A percentile compares a stretch with the other conserved stretches of the same genome.
Evolutionary conservation across 805 yeast species (phyloP).

Genomic region (Ogataea kodamae): DNA sequence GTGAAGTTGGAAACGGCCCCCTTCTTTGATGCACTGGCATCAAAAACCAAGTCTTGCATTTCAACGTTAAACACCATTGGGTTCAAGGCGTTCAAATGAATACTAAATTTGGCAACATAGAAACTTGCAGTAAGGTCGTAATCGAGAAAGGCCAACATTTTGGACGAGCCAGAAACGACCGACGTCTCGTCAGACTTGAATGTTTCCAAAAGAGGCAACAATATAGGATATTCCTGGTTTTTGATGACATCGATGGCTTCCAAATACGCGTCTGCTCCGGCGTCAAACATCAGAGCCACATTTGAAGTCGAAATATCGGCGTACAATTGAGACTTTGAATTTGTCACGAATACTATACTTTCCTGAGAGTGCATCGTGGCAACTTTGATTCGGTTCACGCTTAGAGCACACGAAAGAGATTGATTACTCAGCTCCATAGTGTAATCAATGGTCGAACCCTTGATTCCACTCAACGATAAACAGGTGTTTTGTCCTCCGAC

Average conservation of each 20-base stretch:
- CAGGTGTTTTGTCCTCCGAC: constrained; percentile 20
- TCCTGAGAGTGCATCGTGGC: constrained; percentile 16
- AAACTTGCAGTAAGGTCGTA: constrained; percentile 8
- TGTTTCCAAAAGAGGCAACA: constrained; percentile 19
- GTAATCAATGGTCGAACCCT: constrained; percentile 21
- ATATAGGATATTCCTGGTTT: constrained; percentile 23
- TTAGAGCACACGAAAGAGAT: constrained; percentile 1
- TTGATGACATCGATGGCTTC: constrained; percentile 20
- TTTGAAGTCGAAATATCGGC: constrained; percentile 16
- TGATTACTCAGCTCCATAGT: constrained; percentile 15
- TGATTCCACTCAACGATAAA: constrained; percentile 19
- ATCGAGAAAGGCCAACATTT: neutral
- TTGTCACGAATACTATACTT: constrained; percentile 18
- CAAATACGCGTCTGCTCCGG: constrained; percentile 23
- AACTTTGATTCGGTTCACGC: constrained; percentile 13
- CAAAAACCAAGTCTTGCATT: constrained; percentile 10
- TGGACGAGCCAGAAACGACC: neutral
- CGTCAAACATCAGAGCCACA: constrained; percentile 16
- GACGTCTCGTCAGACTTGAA: neutral
- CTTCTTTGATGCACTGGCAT: constrained; percentile 10
- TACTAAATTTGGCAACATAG: constrained; percentile 8
- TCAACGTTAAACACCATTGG: constrained; percentile 21
- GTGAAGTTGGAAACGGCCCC: constrained; percentile 11
- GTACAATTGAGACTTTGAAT: constrained; percentile 23
- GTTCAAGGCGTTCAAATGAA: constrained; percentile 14